Evolutionary conservation across 2,329 filamentous ascomycete genomes (phyloP).

Genomic region (Curvularia eragrostidis): DNA sequence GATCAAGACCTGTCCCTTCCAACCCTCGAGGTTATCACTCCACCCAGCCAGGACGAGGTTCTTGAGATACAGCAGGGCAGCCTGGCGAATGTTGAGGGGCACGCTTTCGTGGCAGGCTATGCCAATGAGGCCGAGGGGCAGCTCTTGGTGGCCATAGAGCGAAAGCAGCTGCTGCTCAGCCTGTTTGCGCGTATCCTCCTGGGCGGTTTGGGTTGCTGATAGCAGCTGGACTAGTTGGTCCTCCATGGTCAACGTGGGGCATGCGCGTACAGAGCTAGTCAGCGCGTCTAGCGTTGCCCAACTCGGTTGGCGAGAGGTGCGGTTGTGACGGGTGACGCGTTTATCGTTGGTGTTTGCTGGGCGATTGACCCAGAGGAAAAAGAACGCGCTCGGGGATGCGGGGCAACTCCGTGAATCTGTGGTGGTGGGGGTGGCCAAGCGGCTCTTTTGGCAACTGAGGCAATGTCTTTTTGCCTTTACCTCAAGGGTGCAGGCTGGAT

Average conservation of each 20-base stretch:
- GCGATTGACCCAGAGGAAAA: slow-evolving; percentile 23
- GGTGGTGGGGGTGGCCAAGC: slow-evolving; percentile 20
- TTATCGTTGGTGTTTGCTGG: slow-evolving; percentile 30
- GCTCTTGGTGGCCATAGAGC: slow-evolving; percentile 71
- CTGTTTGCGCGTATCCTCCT: slow-evolving; percentile 78
- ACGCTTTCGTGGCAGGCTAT: slow-evolving; percentile 80
- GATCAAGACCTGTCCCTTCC: slow-evolving; percentile 70
- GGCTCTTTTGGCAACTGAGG: slow-evolving; percentile 3
- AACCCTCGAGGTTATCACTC: slow-evolving; percentile 77
- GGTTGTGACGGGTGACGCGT: slow-evolving; percentile 24
- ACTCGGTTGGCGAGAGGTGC: slow-evolving; percentile 18
- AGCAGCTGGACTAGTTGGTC: slow-evolving; percentile 89
- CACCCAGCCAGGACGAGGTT: slow-evolving; percentile 85
- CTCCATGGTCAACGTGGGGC: slow-evolving; percentile 69
- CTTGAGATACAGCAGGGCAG: slow-evolving; percentile 79
- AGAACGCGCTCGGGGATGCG: slow-evolving; percentile 36
- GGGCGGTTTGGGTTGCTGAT: slow-evolving; percentile 80
- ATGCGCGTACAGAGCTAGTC: slow-evolving; percentile 37
- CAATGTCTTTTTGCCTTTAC: not conserved
- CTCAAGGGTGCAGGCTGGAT: not conserved
- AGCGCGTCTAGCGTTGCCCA: slow-evolving; percentile 39
- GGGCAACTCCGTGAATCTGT: slow-evolving; percentile 31
- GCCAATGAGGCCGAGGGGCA: slow-evolving; percentile 79
- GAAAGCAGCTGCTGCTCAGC: slow-evolving; percentile 84
- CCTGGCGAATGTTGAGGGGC: slow-evolving; percentile 77